Evolutionary conservation across 1,284 basidiomycete genomes (phyloP).

Genomic region (Austroboletus niveus): DNA sequence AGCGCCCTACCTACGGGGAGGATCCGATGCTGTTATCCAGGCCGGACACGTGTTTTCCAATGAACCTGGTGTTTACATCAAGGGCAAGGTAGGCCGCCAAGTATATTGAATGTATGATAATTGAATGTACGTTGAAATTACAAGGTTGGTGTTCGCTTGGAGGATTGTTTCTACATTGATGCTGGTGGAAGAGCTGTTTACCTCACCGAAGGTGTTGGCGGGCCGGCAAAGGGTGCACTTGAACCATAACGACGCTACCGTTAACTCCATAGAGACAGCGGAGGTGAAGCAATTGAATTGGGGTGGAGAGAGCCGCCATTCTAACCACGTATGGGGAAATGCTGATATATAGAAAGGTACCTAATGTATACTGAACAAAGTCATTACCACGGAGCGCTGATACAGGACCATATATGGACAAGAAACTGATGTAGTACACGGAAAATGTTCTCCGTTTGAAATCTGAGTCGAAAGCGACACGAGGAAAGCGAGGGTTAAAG

Average conservation of each 20-base stretch:
- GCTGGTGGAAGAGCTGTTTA: constrained; percentile 52
- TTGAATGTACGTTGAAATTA: constrained; percentile 5
- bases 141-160: constrained; percentile 73
- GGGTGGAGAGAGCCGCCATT: neutral
- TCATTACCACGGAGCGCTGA: constrained; percentile 26
- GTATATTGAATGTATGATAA: neutral
- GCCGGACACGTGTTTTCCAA: constrained; percentile 76
- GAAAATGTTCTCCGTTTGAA: constrained; percentile 16
- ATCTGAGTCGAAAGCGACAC: constrained; percentile 9
- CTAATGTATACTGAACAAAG: constrained; percentile 21
- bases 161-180: constrained; percentile 78
- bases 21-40: constrained; percentile 55
- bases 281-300: constrained; percentile 19
- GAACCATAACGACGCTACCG: constrained; percentile 36
- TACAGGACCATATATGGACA: constrained; percentile 32
- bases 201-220: constrained; percentile 63
- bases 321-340: constrained; percentile 3
- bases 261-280: constrained; percentile 15
- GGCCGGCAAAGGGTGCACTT: constrained; percentile 53
- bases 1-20: constrained; percentile 74
- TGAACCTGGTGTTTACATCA: constrained; percentile 84
- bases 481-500: constrained; percentile 16
- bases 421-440: constrained; percentile 25
- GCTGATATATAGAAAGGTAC: constrained; percentile 8
- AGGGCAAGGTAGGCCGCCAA: constrained; percentile 52